Conservation (phyloP, 805 yeast genomes). For the Spathaspora hagerdaliae region DNA sequence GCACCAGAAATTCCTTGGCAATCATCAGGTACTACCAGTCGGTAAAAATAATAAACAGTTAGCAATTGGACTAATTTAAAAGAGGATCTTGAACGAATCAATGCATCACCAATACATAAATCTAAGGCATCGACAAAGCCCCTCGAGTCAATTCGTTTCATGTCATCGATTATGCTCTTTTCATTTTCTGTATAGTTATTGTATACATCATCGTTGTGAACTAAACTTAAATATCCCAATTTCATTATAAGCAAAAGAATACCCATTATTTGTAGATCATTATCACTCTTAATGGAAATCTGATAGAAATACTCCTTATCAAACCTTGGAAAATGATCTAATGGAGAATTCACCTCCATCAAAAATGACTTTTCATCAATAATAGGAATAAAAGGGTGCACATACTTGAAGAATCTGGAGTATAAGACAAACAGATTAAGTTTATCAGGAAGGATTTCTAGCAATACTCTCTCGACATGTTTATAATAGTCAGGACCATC, state of each 20-base stretch:
- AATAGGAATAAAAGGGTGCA: conserved; percentile 36
- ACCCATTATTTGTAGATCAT: conserved; percentile 28
- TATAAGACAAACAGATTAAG: conserved; percentile 21
- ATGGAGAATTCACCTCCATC: conserved; percentile 20
- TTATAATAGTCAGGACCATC: conserved; percentile 21
- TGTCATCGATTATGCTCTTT: conserved; percentile 23
- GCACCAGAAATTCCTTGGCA: conserved; percentile 38
- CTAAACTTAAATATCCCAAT: conserved; percentile 36
- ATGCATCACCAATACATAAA: conserved; percentile 31
- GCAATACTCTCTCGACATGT: conserved; percentile 23
- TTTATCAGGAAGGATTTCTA: conserved; percentile 27
- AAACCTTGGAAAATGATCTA: conserved; percentile 20
- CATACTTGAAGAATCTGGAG: conserved; percentile 33
- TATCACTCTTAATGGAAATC: conserved; percentile 23
- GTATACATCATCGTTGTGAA: conserved; percentile 28
- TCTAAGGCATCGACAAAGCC: conserved; percentile 26
- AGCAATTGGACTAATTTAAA: conserved; percentile 34
- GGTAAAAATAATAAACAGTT: conserved; percentile 28
- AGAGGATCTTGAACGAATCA: conserved; percentile 25
- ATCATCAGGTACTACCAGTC: conserved; percentile 38
- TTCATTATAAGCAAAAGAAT: conserved; percentile 25
- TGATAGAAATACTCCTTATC: conserved; percentile 14
- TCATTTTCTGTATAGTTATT: conserved; percentile 26
- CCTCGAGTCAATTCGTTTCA: conserved; percentile 24
- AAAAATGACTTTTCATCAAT: conserved; percentile 26